These are phyloP conservation scores for Naumovozyma baii DNA, from an alignment of 805 yeast genomes.

Conservation along the genomic window DNA sequence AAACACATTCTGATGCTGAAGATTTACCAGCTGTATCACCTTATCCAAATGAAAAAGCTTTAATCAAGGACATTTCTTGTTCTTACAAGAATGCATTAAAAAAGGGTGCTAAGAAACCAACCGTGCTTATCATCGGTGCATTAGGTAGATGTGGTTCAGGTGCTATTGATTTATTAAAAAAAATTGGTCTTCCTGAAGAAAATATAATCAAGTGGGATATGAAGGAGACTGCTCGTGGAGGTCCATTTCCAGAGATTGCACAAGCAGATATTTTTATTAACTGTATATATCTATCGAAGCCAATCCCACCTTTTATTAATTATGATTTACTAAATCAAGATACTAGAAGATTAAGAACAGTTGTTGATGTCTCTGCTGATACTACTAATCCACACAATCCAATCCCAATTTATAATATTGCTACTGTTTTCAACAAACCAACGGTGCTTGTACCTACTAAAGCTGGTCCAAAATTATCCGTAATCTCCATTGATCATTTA, in stretches of 20 bases:
- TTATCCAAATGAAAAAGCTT: constrained; percentile 66
- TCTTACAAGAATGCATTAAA: constrained; percentile 49
- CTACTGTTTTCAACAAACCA: constrained; percentile 86
- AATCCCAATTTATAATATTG: constrained; percentile 82
- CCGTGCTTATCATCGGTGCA: constrained; percentile 87
- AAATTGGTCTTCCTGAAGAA: constrained; percentile 79
- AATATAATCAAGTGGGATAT: constrained; percentile 92
- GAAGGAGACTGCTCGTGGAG: constrained; percentile 92
- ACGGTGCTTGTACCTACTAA: constrained; percentile 76
- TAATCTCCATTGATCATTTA: constrained; percentile 89
- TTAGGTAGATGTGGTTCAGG: constrained; percentile 98
- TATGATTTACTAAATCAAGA: constrained; percentile 52
- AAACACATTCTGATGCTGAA: constrained; percentile 53
- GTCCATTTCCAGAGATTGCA: constrained; percentile 91
- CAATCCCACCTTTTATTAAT: constrained; percentile 87
- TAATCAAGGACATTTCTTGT: constrained; percentile 61
- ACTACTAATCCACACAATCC: constrained; percentile 98
- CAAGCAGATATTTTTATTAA: constrained; percentile 82
- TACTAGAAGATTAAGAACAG: constrained; percentile 74
- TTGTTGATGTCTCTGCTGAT: constrained; percentile 97
- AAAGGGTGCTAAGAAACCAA: constrained; percentile 61
- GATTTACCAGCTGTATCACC: constrained; percentile 75
- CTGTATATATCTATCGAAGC: constrained; percentile 88
- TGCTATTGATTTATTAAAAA: constrained; percentile 73
- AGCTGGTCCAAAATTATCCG: constrained; percentile 78